phyloP scores from a whole-genome alignment of 148 eudicot species.

The Chenopodium quinoa region DNA sequence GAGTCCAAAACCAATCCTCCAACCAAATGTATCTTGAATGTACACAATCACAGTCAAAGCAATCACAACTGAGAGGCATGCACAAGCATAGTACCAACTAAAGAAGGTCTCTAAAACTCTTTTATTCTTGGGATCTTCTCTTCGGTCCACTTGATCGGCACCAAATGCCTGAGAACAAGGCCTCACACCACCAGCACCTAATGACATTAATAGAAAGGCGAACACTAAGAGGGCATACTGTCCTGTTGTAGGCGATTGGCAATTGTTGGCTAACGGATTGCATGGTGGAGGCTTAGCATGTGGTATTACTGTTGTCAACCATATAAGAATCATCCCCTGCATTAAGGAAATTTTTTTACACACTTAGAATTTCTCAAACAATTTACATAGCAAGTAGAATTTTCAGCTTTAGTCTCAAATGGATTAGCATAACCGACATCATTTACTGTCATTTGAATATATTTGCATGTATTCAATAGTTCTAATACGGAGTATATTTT shows the following conservation, averaged over 20 bases:
- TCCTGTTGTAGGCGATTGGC: slow-evolving; percentile 43
- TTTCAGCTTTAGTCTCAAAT: neutral
- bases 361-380: neutral
- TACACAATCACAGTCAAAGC: slow-evolving; percentile 71
- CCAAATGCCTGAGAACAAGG: slow-evolving; percentile 87
- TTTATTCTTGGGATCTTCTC: slow-evolving; percentile 43
- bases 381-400: neutral
- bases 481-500: no score
- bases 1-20: slow-evolving; percentile 78
- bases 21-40: slow-evolving; percentile 75
- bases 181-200: slow-evolving; percentile 82
- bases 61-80: slow-evolving; percentile 46
- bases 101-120: slow-evolving; percentile 65
- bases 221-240: slow-evolving; percentile 46
- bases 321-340: slow-evolving; percentile 69
- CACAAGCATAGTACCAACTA: slow-evolving; percentile 71
- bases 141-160: slow-evolving; percentile 68
- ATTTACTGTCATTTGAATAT: neutral
- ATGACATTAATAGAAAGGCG: slow-evolving; percentile 58
- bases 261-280: slow-evolving; percentile 30
- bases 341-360: neutral
- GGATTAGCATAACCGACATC: neutral
- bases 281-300: slow-evolving; percentile 60
- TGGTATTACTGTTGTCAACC: slow-evolving; percentile 75
- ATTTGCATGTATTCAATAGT: no score